Evolutionary conservation across 768 basidiomycete species (phyloP), one percentile per base, ranked within the genome.

Genomic region (Termitomyces sp.): DNA sequence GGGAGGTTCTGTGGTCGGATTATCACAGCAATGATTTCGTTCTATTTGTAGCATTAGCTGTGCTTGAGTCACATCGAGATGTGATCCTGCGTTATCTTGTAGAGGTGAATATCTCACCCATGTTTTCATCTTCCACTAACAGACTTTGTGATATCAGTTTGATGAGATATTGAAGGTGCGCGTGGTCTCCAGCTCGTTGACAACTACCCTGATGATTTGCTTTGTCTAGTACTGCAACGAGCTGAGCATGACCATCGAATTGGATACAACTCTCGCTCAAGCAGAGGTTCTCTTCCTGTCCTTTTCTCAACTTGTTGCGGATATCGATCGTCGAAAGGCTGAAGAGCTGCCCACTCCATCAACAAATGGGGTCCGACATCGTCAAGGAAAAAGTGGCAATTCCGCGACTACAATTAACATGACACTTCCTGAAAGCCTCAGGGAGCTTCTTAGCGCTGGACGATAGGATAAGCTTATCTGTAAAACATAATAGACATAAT

Each of bases 271-370:
- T 20, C 82, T 99, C 9, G 89, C 93, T 0, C 97, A 98, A 73
- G 97, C 96, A 10, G 97, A 99, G 72, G 94, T 98, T 16, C 80
- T 99, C 22, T 98, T 92, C 79, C 80, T 96, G 2, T 94, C 94
- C 1, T 98, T 97, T 75, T 77, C 86, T 13, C 88, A 91, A 65
- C 73, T 97, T 22, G 87, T 98, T 22, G 89, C 89, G 10, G 94
- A 96, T 69, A 84, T 96, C 64, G 94, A 97, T 69, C 83, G 89
- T 36, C 83, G 88, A 61, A 82, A 80, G 61, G 84, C 82, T 0
- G 91, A 92, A 60, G 80, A 80, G 65, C 20, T 72, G 63, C 54
- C 69, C 73, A 58, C 75, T 73, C 43, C 76, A 60, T 60, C 78
- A 70, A 66, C 68, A 35, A 68, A 64, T 57, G 63, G 61, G 35